Evolutionary conservation across 257 asterid species (phyloP).

Genomic region (Salvia splendens): DNA sequence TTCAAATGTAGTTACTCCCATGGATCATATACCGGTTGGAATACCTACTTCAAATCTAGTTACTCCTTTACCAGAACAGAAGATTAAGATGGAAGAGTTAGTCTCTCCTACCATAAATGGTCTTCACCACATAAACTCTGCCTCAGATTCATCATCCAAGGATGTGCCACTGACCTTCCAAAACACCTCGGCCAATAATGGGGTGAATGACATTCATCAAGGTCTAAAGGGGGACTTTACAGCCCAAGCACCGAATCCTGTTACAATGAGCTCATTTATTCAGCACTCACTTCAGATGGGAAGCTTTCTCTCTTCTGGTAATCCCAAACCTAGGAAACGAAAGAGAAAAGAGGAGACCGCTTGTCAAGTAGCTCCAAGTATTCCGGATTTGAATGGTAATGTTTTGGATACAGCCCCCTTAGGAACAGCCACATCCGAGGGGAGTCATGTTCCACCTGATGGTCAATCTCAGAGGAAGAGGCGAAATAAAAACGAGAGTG

Average conservation of each 20-base stretch:
- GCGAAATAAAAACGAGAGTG: constrained; percentile 32
- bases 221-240: constrained; percentile 23
- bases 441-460: constrained; percentile 30
- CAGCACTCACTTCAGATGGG: constrained; percentile 33
- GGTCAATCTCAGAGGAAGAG: constrained; percentile 35
- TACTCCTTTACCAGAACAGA: constrained; percentile 37
- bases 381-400: constrained; percentile 76
- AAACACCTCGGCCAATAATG: constrained; percentile 27
- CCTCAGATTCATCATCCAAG: constrained; percentile 36
- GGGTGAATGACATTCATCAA: constrained; percentile 24
- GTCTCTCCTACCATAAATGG: constrained; percentile 28
- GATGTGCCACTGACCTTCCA: constrained; percentile 32
- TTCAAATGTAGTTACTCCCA: constrained; percentile 28
- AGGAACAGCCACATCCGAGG: constrained; percentile 35
- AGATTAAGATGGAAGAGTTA: constrained; percentile 38
- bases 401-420: constrained; percentile 31
- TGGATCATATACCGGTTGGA: constrained; percentile 36
- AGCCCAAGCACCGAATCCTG: constrained; percentile 25
- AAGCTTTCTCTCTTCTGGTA: constrained; percentile 26
- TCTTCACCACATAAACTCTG: constrained; percentile 25
- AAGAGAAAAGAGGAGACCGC: constrained; percentile 45
- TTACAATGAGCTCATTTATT: constrained; percentile 30
- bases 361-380: constrained; percentile 36
- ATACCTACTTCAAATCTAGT: constrained; percentile 35
- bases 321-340: constrained; percentile 41